These are phyloP conservation scores for Caryopteris hybrid DNA, from an alignment of 305 asterid genomes.

Conservation along the genomic window DNA sequence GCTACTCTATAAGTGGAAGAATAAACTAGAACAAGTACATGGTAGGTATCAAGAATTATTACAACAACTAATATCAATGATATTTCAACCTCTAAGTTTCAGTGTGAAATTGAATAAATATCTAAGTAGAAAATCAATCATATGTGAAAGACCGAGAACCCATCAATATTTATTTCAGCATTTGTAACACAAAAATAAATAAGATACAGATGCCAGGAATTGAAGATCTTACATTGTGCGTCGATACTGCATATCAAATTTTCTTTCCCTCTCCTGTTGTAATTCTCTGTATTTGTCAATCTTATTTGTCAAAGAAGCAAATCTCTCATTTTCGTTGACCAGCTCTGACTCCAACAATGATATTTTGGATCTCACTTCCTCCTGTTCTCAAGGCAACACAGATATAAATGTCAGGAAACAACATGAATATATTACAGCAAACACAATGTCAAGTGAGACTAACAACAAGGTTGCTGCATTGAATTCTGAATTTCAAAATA, in stretches of 20 bases:
- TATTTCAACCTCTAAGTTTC: background rate
- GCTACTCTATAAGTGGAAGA: background rate
- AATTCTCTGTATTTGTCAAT: slow-evolving; percentile 44
- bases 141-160: slow-evolving; percentile 3
- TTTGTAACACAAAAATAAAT: background rate
- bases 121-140: background rate
- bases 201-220: background rate
- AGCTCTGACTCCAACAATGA: slow-evolving; percentile 53
- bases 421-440: slow-evolving; percentile 1
- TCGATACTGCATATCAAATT: slow-evolving; percentile 68
- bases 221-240: slow-evolving; percentile 59
- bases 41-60: background rate
- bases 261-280: slow-evolving; percentile 60
- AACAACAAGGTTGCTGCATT: background rate
- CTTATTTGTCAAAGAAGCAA: slow-evolving; percentile 35
- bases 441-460: background rate
- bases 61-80: background rate
- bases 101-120: background rate
- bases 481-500: too few relatives aligned
- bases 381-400: slow-evolving; percentile 43
- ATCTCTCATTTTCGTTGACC: slow-evolving; percentile 49
- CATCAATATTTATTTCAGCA: slow-evolving; percentile 13
- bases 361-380: slow-evolving; percentile 68
- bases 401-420: slow-evolving; percentile 14
- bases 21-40: background rate